Evolutionary conservation across 768 basidiomycete genomes (phyloP).

Genomic region (Mycena pura): DNA sequence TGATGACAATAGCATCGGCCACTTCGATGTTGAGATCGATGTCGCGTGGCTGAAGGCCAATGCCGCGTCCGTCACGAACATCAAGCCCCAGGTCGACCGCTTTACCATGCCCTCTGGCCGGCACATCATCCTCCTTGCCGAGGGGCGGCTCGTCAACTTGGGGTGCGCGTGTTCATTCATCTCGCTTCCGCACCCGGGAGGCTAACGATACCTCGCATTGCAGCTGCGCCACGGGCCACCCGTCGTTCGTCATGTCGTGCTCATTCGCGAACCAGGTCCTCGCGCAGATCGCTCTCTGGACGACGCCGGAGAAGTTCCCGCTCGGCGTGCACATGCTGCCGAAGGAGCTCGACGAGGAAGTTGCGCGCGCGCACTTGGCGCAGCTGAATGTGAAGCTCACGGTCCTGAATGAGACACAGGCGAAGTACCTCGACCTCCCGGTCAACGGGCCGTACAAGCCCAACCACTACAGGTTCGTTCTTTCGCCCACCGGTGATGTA

Average conservation of each 20-base stretch:
- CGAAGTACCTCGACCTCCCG: constrained; percentile 92
- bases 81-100: constrained; percentile 99
- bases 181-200: too few species aligned
- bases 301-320: constrained; percentile 88
- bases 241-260: constrained; percentile 99
- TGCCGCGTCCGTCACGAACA: constrained; percentile 81
- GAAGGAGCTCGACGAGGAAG: constrained; percentile 98
- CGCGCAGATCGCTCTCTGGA: constrained; percentile 98
- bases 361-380: constrained; percentile 93
- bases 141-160: constrained; percentile 98
- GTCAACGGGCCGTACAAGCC: constrained; percentile 73
- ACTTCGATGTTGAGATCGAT: constrained; percentile 92
- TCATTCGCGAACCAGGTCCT: constrained; percentile 99
- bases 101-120: constrained; percentile 92
- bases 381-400: constrained; percentile 96
- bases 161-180: constrained; percentile 64
- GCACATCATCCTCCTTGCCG: constrained; percentile 96
- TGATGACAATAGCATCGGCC: constrained; percentile 87
- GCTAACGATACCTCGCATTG: too few species aligned
- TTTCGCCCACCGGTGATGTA: background rate
- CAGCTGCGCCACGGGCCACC: constrained; percentile 96
- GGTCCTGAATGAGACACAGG: constrained; percentile 71
- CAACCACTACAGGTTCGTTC: constrained; percentile 36
- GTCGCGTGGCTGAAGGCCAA: constrained; percentile 98
- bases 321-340: constrained; percentile 98